Conservation (phyloP, 2,329 filamentous ascomycete genomes). For the Sclerotinia glacialis region DNA sequence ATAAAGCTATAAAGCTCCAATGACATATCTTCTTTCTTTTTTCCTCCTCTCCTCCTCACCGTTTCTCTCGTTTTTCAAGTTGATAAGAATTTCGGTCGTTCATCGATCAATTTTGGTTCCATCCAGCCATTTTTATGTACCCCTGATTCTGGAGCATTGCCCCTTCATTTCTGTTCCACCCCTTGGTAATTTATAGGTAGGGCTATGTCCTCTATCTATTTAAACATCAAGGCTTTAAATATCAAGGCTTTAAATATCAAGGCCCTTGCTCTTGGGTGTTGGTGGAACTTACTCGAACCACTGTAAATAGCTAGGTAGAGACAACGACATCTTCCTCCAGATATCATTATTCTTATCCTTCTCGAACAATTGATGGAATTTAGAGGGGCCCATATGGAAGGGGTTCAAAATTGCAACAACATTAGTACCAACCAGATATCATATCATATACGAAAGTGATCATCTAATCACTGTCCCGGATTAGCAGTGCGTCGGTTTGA, state of each 20-base stretch:
- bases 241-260: conserved; percentile 1
- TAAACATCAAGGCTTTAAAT: conserved; percentile 4
- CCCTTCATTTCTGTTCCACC: conserved; percentile 10
- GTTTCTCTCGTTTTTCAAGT: neutral
- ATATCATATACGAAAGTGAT: neutral
- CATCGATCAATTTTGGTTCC: neutral
- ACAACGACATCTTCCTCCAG: neutral
- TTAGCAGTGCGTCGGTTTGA: conserved; percentile 17
- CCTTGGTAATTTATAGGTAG: conserved; percentile 4
- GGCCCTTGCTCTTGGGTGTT: neutral
- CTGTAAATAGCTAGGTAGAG: neutral
- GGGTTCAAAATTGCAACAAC: neutral
- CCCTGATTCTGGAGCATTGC: conserved; percentile 18
- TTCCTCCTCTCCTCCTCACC: neutral
- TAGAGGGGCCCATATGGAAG: conserved; percentile 3
- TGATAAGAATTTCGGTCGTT: neutral
- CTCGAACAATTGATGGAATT: conserved; percentile 16
- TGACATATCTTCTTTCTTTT: neutral
- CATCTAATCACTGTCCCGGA: conserved; percentile 21
- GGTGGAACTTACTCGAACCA: neutral
- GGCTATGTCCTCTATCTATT: conserved; percentile 11
- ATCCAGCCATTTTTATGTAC: conserved; percentile 16
- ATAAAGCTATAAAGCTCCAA: neutral
- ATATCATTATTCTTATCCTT: neutral
- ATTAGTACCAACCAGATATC: conserved; percentile 17